phyloP scores from a whole-genome alignment of 129 eudicot species.

The Flaveria robusta region DNA sequence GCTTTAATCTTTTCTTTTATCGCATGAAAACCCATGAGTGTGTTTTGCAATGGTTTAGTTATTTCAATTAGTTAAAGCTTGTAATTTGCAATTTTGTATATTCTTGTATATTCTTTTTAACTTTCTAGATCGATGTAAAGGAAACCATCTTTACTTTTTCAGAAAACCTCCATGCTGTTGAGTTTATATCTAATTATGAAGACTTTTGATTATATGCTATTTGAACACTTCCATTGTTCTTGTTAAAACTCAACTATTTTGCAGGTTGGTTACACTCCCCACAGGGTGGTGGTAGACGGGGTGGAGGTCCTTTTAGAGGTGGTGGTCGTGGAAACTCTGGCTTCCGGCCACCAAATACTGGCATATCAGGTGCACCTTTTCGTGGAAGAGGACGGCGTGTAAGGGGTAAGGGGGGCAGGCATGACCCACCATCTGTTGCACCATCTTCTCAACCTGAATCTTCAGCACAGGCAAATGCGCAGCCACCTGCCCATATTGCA shows the following conservation, averaged over 20 bases:
- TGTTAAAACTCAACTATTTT: constrained; percentile 16
- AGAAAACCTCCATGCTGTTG: background rate
- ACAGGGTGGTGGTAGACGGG: constrained; percentile 49
- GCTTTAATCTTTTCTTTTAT: background rate
- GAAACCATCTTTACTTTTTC: background rate
- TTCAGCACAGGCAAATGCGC: constrained; percentile 30
- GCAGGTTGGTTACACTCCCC: constrained; percentile 42
- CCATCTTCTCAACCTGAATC: constrained; percentile 40
- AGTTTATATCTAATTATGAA: background rate
- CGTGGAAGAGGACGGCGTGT: constrained; percentile 41
- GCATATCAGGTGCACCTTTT: constrained; percentile 28
- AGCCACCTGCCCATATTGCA: constrained; percentile 29
- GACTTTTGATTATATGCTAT: background rate
- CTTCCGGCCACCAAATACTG: constrained; percentile 16
- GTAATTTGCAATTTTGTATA: background rate
- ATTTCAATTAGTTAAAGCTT: background rate
- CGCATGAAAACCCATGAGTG: background rate
- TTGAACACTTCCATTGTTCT: constrained; percentile 4
- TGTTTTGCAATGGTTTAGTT: constrained; percentile 2
- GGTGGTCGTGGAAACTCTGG: constrained; percentile 43
- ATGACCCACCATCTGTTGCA: constrained; percentile 23
- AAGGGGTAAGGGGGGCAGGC: constrained; percentile 37
- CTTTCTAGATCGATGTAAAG: constrained; percentile 6
- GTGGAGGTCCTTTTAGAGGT: constrained; percentile 36
- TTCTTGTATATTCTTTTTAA: background rate